Conservation (phyloP, 495 filamentous ascomycete genomes). For the Polyplosphaeria fusca region DNA sequence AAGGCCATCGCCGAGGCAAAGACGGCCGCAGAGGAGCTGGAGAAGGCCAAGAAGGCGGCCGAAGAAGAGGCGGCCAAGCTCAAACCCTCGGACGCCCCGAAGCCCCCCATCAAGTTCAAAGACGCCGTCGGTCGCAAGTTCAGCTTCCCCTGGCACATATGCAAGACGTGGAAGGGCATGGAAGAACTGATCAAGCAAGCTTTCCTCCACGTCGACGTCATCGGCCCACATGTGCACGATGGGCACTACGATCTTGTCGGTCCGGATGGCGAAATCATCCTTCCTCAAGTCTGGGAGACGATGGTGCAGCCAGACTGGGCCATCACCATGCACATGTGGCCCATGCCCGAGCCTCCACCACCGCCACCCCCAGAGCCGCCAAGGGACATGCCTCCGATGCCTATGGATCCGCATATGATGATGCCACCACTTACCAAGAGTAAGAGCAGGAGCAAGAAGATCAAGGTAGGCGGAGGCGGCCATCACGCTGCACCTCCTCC, state of each 20-base stretch:
- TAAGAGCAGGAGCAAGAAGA: conserved; percentile 10
- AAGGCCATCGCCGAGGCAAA: conserved; percentile 38
- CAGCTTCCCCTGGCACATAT: conserved; percentile 77
- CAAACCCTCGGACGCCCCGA: conserved; percentile 43
- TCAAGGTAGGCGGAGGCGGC: not conserved
- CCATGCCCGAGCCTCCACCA: conserved; percentile 63
- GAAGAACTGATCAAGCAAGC: conserved; percentile 76
- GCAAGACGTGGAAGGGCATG: conserved; percentile 71
- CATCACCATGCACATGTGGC: conserved; percentile 98
- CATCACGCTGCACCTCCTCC: conserved; percentile 12
- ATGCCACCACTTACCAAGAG: not conserved
- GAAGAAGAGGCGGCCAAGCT: conserved; percentile 52
- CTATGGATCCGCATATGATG: not conserved
- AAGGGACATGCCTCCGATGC: not conserved
- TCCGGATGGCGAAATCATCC: conserved; percentile 81
- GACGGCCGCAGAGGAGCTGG: conserved; percentile 47
- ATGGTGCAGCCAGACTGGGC: conserved; percentile 83
- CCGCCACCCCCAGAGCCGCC: conserved; percentile 3
- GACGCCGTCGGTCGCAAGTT: conserved; percentile 85
- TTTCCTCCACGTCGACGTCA: conserved; percentile 78
- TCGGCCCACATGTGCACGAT: conserved; percentile 76
- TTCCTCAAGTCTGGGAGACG: conserved; percentile 83
- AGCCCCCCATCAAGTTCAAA: conserved; percentile 72
- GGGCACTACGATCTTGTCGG: conserved; percentile 83
- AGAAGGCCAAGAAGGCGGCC: conserved; percentile 49